These are phyloP conservation scores for Elsinoe australis DNA, from an alignment of 2,329 filamentous ascomycete genomes.

Conservation along the genomic window DNA sequence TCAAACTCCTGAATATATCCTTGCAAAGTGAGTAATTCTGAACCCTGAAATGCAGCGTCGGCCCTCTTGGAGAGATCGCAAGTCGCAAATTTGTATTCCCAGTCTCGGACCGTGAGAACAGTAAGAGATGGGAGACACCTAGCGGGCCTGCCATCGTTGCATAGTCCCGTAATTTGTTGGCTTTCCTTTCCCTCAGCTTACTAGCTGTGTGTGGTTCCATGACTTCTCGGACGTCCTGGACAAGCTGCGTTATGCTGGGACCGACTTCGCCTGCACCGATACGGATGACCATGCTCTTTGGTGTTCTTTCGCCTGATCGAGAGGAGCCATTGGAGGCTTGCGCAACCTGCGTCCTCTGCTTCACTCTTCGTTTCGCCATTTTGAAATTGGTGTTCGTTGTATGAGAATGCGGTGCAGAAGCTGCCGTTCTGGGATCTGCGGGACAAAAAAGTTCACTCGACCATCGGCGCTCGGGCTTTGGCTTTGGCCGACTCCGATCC, in stretches of 20 bases:
- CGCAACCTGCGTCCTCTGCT: constrained; percentile 65
- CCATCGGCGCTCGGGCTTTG: neutral
- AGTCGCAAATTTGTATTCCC: constrained; percentile 91
- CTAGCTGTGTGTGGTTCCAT: constrained; percentile 95
- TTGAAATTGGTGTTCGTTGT: no score
- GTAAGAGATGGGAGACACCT: constrained; percentile 82
- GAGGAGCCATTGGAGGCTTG: constrained; percentile 43
- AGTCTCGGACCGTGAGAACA: constrained; percentile 81
- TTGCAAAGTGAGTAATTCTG: constrained; percentile 92
- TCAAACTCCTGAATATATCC: constrained; percentile 76
- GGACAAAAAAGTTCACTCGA: constrained; percentile 13
- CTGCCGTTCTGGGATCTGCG: constrained; percentile 1
- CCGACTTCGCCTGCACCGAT: constrained; percentile 92
- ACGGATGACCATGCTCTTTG: constrained; percentile 97
- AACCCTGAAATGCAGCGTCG: constrained; percentile 87
- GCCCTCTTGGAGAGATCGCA: constrained; percentile 78
- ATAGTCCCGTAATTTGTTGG: constrained; percentile 85
- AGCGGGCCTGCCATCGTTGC: constrained; percentile 91
- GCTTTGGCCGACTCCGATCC: neutral
- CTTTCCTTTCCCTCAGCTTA: constrained; percentile 78
- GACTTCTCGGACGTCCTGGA: constrained; percentile 80
- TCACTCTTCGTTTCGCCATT: constrained; percentile 76
- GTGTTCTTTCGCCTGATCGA: constrained; percentile 58
- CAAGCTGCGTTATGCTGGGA: constrained; percentile 81
- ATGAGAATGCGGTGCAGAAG: neutral